phyloP scores from a whole-genome alignment of 371 early-diverging fungal species.

The Blakeslea trispora region DNA sequence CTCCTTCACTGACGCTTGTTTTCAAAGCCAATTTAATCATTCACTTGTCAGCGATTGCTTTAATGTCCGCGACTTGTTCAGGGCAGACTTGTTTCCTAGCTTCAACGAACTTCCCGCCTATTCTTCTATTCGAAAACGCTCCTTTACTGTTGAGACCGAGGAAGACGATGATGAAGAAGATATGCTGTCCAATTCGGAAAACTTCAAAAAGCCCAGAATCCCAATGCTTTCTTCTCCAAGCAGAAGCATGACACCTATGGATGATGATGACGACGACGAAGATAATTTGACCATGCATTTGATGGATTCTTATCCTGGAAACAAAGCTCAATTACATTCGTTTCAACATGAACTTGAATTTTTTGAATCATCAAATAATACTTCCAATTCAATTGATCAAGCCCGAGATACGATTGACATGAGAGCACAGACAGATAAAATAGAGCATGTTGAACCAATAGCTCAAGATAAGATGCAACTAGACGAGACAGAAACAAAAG shows the following conservation, averaged over 20 bases:
- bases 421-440: too few relatives aligned
- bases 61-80: constrained; percentile 10
- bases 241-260: constrained; percentile 3
- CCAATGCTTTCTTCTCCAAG: not conserved
- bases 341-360: too few relatives aligned
- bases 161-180: not conserved
- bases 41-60: not conserved
- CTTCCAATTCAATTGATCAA: too few relatives aligned
- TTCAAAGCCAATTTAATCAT: constrained; percentile 16
- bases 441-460: too few relatives aligned
- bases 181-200: not conserved
- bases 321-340: too few relatives aligned
- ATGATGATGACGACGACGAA: not conserved
- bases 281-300: not conserved
- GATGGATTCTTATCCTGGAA: too few relatives aligned
- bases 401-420: too few relatives aligned
- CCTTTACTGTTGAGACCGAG: not conserved
- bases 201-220: not conserved
- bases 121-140: not conserved
- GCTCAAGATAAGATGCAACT: too few relatives aligned
- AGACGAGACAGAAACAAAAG: too few relatives aligned
- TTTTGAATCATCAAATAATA: too few relatives aligned
- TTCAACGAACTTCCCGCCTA: not conserved
- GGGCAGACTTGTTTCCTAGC: constrained; percentile 4
- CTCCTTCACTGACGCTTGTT: constrained; percentile 21